Evolutionary conservation across 768 basidiomycete genomes (phyloP), one percentile per base, ranked within the genome.

Genomic region (Phaeotremella fagi): DNA sequence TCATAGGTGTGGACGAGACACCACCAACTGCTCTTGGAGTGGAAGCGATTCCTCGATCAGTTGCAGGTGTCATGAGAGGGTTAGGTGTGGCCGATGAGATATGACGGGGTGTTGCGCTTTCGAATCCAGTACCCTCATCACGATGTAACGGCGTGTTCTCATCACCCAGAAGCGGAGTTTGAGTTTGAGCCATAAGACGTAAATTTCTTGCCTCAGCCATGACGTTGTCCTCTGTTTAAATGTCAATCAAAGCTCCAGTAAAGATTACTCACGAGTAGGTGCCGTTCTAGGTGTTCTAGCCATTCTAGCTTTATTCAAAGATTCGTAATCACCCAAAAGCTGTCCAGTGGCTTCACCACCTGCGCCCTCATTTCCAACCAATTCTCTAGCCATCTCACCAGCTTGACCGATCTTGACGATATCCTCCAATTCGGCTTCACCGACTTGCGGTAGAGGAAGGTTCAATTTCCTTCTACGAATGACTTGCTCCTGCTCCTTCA

Each of bases 331-430:
- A 57, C 89, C 90, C 48, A 99, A 73, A 33, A 98, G 77, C 12
- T 90, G 87, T 60, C 88, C 88, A 37, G 75, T 76, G 2, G 72
- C 76, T n/a, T 74, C 74, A 48, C 82, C 86, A 5, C 87, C 89
- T 23, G 85, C 85, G 18, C 80, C 82, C 20, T 61, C 61, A 2
- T 54, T 61, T 4, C 59, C 68, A 14, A 70, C 90, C 61, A 97
- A 68, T 3, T 86, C 83, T 45, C 90, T 85, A 16, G 94, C 88
- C 63, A 82, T 85, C 77, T 94, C 91, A 2, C 90, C 86, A 0
- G 87, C 86, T 71, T 88, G 84, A 0, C 95, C 95, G 67, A 98
- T 97, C 78, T 98, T 99, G 60, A 95, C 94, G 57, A 99, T 97
- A 60, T 97, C 91, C 76, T 98, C 95, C 46, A 99, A 76, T 74